Evolutionary conservation across 2,329 filamentous ascomycete genomes (phyloP), one percentile per base, ranked within the genome.

Genomic region (Fusarium abutilonis): DNA sequence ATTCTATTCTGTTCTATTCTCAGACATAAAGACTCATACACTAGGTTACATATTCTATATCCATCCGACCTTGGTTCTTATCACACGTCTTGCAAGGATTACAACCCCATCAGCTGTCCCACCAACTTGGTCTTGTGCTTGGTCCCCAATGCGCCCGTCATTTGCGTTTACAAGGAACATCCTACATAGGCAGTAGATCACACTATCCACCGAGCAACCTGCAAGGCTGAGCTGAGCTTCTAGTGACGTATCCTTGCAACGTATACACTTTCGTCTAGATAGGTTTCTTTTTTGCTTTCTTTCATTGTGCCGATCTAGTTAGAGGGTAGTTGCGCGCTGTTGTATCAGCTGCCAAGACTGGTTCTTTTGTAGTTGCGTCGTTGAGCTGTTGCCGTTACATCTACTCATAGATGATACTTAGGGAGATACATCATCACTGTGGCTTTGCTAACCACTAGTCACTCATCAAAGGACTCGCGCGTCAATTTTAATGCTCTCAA

Each of bases 391-490:
- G 31, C 21, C 13, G 17, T 35, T 21, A 23, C 7, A 41, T 23
- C 26, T n/a, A 26, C 13, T 15, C 23, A 26, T 26, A 6, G 8
- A 26, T 26, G 23, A 26, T 13, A 6, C 9, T 35, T 14, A 4
- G 6, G 36, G 7, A 7, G 19, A 29, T 65, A 48, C 62, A 65
- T 64, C 61, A 65, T 65, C 57, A 51, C 34, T 34, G 61, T 65
- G 61, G 56, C 61, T 64, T 64, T 46, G 48, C 52, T 26, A 39
- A 21, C 38, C 43, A 34, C 38, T 54, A 10, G 28, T 43, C 23
- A 55, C 13, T 23, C 8, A 6, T 9, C 8, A 14, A 13, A 31
- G 23, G 3, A 44, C n/a, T 31, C 6, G 26, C 15, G 38, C 40
- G 2, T 39, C 34, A 29, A 23, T n/a, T n/a, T 35, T 13, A 17